Evolutionary conservation across 176 grass and related monocot species (phyloP).

Genomic region (Hyparrhenia diplandra): DNA sequence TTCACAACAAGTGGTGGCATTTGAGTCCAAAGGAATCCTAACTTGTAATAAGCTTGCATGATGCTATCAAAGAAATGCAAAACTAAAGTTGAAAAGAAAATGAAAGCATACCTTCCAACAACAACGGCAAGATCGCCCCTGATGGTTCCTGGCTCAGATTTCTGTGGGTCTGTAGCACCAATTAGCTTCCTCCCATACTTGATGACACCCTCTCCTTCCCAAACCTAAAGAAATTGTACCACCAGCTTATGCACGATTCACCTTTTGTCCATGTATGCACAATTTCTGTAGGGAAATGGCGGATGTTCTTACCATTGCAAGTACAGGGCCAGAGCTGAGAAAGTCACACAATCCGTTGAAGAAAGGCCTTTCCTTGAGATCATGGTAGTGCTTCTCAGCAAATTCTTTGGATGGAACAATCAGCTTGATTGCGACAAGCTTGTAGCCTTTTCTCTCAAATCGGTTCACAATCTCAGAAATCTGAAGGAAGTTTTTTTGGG

Average conservation of each 20-base stretch:
- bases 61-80: constrained; percentile 5
- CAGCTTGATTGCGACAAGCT: constrained; percentile 93
- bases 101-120: constrained; percentile 65
- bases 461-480: constrained; percentile 80
- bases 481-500: constrained; percentile 36
- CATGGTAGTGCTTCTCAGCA: constrained; percentile 82
- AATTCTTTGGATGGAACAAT: constrained; percentile 82
- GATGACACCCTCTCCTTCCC: constrained; percentile 97
- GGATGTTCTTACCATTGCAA: constrained; percentile 71
- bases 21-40: neutral
- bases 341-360: constrained; percentile 85
- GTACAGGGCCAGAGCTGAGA: constrained; percentile 84
- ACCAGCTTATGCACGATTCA: neutral
- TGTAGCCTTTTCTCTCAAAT: constrained; percentile 84
- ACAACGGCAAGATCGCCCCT: constrained; percentile 86
- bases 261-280: neutral
- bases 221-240: constrained; percentile 49
- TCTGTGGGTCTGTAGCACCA: constrained; percentile 86
- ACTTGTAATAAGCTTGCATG: neutral
- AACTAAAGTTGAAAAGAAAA: neutral
- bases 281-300: neutral
- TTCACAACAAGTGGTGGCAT: neutral
- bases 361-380: constrained; percentile 90
- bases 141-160: constrained; percentile 96
- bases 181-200: constrained; percentile 93